phyloP scores from a whole-genome alignment of 179 eudicot genomes.

The Corrigiola litoralis region DNA sequence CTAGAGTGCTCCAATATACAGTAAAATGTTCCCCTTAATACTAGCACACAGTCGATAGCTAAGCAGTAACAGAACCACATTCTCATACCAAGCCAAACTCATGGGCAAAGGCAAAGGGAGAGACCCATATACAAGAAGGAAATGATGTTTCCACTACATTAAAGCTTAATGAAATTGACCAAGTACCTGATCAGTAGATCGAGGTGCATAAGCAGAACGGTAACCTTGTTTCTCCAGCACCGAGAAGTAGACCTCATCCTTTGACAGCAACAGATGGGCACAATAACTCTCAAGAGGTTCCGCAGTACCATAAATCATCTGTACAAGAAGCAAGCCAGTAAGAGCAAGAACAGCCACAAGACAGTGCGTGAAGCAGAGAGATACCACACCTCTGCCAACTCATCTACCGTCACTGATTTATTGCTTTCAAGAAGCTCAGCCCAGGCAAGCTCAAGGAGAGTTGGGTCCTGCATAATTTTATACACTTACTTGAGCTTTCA shows the following conservation, averaged over 20 bases:
- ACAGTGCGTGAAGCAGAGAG: slow-evolving; percentile 9
- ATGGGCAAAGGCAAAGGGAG: neutral
- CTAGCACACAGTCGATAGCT: neutral
- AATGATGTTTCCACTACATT: too few species aligned
- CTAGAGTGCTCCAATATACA: neutral
- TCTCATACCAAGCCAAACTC: slow-evolving; percentile 3
- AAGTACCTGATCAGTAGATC: slow-evolving; percentile 63
- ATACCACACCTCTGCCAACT: slow-evolving; percentile 80
- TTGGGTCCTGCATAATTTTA: slow-evolving; percentile 53
- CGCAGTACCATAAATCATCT: slow-evolving; percentile 87
- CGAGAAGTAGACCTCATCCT: slow-evolving; percentile 83
- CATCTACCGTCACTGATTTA: slow-evolving; percentile 52
- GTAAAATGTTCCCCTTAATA: too few species aligned
- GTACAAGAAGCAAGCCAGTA: slow-evolving; percentile 31
- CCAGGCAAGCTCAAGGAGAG: slow-evolving; percentile 94
- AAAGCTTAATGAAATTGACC: too few species aligned
- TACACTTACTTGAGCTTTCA: slow-evolving; percentile 1
- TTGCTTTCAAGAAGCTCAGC: slow-evolving; percentile 82
- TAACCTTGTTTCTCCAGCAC: slow-evolving; percentile 57
- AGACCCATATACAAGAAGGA: neutral
- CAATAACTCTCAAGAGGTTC: slow-evolving; percentile 94
- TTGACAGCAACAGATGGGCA: slow-evolving; percentile 77
- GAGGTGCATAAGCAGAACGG: slow-evolving; percentile 66
- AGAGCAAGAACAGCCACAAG: slow-evolving; percentile 24
- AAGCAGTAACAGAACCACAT: neutral